Percentiles rank a stretch among this genome's conserved stretches.
phyloP scores from a whole-genome alignment of 1,284 basidiomycete genomes.

The Malassezia sp. region DNA sequence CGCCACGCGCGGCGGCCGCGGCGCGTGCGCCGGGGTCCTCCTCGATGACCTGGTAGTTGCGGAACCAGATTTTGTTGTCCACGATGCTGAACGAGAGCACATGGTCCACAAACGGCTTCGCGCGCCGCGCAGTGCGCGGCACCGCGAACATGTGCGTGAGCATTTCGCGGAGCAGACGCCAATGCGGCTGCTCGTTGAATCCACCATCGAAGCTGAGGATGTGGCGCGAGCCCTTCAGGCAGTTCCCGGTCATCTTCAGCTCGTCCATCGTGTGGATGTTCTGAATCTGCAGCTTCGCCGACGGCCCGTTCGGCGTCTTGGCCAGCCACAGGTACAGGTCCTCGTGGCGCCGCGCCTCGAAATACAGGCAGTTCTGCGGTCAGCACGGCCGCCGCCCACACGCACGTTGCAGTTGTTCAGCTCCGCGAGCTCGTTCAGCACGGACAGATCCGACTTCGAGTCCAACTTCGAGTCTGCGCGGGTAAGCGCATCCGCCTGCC shows the following conservation, averaged over 20 bases:
- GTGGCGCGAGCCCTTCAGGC: conserved; percentile 86
- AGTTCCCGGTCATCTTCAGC: conserved; percentile 98
- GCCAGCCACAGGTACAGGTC: conserved; percentile 95
- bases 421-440: conserved; percentile 93
- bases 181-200: conserved; percentile 83
- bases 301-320: conserved; percentile 94
- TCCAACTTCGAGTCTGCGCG: conserved; percentile 62
- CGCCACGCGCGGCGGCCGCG: conserved; percentile 49
- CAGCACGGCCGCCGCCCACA: not conserved
- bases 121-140: conserved; percentile 71
- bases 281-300: conserved; percentile 92
- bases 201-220: conserved; percentile 81
- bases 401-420: conserved; percentile 79
- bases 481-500: not conserved
- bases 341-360: conserved; percentile 78
- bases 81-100: conserved; percentile 89
- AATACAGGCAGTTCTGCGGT: conserved; percentile 70
- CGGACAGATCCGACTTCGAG: conserved; percentile 84
- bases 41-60: conserved; percentile 76
- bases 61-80: conserved; percentile 97
- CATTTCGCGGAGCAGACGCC: conserved; percentile 78
- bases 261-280: conserved; percentile 99
- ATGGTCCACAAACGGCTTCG: conserved; percentile 97
- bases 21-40: conserved; percentile 51
- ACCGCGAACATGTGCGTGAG: conserved; percentile 95